Evolutionary conservation across 108 stramenopile species (phyloP).

Genomic region (Nitzschia sp.): DNA sequence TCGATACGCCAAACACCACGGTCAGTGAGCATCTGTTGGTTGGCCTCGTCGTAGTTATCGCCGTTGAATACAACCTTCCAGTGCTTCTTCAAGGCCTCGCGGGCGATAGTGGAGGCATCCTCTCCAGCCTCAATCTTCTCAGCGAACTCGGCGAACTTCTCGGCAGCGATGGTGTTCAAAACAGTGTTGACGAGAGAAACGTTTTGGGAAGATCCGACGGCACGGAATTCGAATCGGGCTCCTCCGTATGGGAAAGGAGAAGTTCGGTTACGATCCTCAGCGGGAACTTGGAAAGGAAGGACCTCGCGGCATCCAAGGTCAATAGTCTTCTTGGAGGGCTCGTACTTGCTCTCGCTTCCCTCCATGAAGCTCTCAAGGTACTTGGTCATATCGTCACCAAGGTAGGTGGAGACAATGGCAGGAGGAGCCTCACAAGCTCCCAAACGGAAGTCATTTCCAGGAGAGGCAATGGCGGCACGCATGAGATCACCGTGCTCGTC

Average conservation of each 20-base stretch:
- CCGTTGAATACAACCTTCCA: constrained; percentile 95
- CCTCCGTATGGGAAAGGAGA: constrained; percentile 96
- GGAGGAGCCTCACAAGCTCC: constrained; percentile 96
- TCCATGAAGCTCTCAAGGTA: constrained; percentile 84
- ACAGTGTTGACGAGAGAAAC: constrained; percentile 92
- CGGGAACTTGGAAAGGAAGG: constrained; percentile 85
- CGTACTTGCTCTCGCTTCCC: constrained; percentile 67
- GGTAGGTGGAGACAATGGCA: constrained; percentile 93
- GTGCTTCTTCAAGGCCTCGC: constrained; percentile 78
- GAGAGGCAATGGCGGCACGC: constrained; percentile 88
- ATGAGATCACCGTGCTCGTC: constrained; percentile 95
- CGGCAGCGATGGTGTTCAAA: constrained; percentile 90
- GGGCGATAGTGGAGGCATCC: constrained; percentile 65
- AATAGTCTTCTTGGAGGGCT: constrained; percentile 71
- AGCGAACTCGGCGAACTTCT: constrained; percentile 87
- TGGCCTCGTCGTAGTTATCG: constrained; percentile 82
- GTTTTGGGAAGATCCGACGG: constrained; percentile 94
- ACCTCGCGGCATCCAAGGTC: constrained; percentile 80
- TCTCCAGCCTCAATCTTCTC: constrained; percentile 87
- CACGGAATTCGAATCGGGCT: constrained; percentile 95
- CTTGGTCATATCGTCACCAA: constrained; percentile 88
- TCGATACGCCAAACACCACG: constrained; percentile 92
- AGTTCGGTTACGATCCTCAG: constrained; percentile 95
- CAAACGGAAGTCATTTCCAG: constrained; percentile 96
- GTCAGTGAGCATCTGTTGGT: constrained; percentile 84